Evolutionary conservation across 768 basidiomycete genomes (phyloP), one percentile per base, ranked within the genome.

Genomic region (Lactarius indigo): DNA sequence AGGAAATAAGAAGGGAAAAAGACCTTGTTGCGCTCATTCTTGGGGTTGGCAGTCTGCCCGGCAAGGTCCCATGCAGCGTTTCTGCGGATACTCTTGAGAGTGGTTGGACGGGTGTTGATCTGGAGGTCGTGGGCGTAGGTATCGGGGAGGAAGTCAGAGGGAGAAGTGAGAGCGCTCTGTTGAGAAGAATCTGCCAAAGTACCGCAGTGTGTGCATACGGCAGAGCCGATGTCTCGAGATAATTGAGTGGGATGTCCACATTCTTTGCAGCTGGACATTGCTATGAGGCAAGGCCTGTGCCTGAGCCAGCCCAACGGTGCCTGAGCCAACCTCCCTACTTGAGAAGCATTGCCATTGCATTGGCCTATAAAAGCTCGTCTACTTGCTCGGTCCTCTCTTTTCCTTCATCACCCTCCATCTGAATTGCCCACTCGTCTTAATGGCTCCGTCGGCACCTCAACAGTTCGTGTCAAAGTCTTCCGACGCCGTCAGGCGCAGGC

Each of bases 161-260:
- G 79, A 28, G 82, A 78, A 9, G 84, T 79, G 58, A 93, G 83
- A 47, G 89, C 76, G 31, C 80, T 81, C 78, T 87, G 88, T 55
- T 66, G 65, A 17, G 81, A 78, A 0, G 89, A 80, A 71, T 91
- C 86, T 12, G 77, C 79, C 23, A 93, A 83, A n/a, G 86, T 86
- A 18, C 88, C 91, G 70, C 91, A 92, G n/a, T 68, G 60, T 15
- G 84, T 84, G 76, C 91, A 93, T 66, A 92, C 85, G 56, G 80
- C 64, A 7, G 69, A 70, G 63, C 68, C 68, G 23, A 69, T 42
- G 47, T 68, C 67, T 50, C 33, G 69, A 64, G 50, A 41, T 37
- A 55, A 70, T 68, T 70, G 67, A 31, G 69, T 70, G 4, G 59
- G 18, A 26, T 70, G 63, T 57, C 68, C 69, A 57, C 69, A 70